Evolutionary conservation across 306 rosid species (phyloP), one percentile per base, ranked within the genome.

Genomic region (Morella rubra): DNA sequence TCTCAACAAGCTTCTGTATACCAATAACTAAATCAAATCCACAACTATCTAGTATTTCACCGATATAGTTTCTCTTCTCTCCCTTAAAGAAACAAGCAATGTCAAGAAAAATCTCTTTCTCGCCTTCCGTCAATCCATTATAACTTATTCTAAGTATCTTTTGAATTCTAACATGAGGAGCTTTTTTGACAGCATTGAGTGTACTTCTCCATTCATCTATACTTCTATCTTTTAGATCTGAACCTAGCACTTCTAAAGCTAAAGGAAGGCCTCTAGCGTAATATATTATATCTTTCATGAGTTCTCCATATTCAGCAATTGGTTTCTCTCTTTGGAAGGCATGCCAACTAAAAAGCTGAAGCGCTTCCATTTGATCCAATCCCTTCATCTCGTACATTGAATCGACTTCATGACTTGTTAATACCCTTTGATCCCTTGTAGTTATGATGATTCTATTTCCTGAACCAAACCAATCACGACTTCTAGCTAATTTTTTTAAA

Each of bases 201-300:
- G 32, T 1, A 27, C 32, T 27, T 27, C 32, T 27, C 1, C 32
- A 27, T 27, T 27, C 32, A 27, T 27, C 32, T 0, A 27, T 27
- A 27, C 14, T 55, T 76, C 79, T 54, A 9, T 67, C 80, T 42
- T 80, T 79, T 6, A 82, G 79, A 71, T 76, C 61, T 6, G 85
- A 78, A 44, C 83, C 85, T 22, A 81, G 51, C 37, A 78, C 73
- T 27, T 62, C 52, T 14, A 79, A 75, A 12, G 85, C 84, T 74
- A 82, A 73, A 41, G 86, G 84, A 81, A 79, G 75, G 19, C 86
- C 86, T 59, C 79, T 52, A 6, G 82, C 86, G 69, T 55, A 79
- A 65, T 47, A 5, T 13, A 85, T 20, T 15, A 52, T 72, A 1
- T 1, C 15, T 53, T 44, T 42, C 1, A 72, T 51, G 20, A 79